Evolutionary conservation across 169 alveolate genomes (phyloP), one percentile per base, ranked within the genome.

Genomic region (Plasmodium chabaudi): DNA sequence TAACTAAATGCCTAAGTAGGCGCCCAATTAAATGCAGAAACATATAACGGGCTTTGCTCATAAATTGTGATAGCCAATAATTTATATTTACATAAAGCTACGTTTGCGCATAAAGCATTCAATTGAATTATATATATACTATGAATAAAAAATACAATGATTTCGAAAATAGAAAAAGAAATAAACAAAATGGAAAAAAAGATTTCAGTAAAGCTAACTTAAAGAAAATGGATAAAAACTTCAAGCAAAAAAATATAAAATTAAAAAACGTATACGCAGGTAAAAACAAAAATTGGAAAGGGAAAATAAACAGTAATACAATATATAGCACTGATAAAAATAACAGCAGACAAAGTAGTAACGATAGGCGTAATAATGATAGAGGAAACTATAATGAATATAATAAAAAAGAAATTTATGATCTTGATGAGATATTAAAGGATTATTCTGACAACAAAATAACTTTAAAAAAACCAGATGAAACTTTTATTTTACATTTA

Each of bases 381-480:
- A 64, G 34, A 9, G 17, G 47, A 12, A 1, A 10, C 49, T 39
- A 44, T 19, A 46, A 23, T 19, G 44, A 21, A 39, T 25, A 27
- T 13, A 53, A 49, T 77, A 77, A 21, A 56, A 63, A 21, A 63
- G 53, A 49, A 13, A 15, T 0, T 13, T 46, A 44, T 61, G 88
- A 82, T 12, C n/a, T 82, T 55, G 82, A 67, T 10, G 19, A 67
- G 44, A 44, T 65, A 44, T 12, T 82, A 27, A 44, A 57, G 5
- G 27, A 19, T 67, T 46, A 55, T 27, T 61, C 56, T 19, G 84
- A 82, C 34, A 67, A 65, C 56, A 82, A 82, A 42, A 57, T 82
- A n/a, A 6, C 42, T 27, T 55, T 82, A 82, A 82, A 82, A 55
- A 82, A 67, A 67, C 44, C 60, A 21, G 90, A 82, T 17, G 84